Base-by-base conservation (phyloP, 768 basidiomycete genomes). In the button mushroom (Agaricus bisporus) region DNA sequence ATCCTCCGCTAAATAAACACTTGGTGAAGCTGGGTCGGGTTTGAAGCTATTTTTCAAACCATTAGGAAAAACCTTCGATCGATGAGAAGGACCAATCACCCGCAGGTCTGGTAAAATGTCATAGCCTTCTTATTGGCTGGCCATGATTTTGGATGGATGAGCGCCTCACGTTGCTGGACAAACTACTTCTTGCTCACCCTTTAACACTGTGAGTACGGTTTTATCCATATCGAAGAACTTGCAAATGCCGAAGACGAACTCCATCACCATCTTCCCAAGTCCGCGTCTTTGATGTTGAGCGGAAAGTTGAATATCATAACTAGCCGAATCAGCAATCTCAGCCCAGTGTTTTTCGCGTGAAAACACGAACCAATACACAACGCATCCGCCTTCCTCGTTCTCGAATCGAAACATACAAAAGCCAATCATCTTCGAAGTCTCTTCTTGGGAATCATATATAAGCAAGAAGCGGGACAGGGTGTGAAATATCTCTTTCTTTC, bases 241-340 rank as follows among this genome's bases (percentile, higher is more conserved):
- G 5, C 79, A 83, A 14, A 91, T 76, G 7, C 66, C 67, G 18
- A 67, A 67, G 17, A 92, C 66, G 18, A 68, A 65, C 2, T 71
- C 66, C 63, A 84, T 72, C 46, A 92, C 63, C 18, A 65, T 60
- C 54, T 67, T 78, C 0, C 90, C 91, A 0, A 88, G 65, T 2
- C 90, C 88, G 25, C 63, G 64, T 4, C 84, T 71, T 55, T 74
- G 77, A 12, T 60, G 66, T 1, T 59, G 42, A 36, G 66, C 46
- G 0, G 71, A 66, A 2, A 91, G 77, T 61, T 93, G 90, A 3
- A 91, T 67, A 48, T 93, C 91, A 63, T 93, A 93, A 63, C 90
- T 92, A 54, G 9, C 48, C 54, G 18, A 15, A 6, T 32, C 14
- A 48, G 32, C 14, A 44, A 45, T 10, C 41, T 9, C 26, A 38